Conservation (phyloP, 306 rosid genomes). For the Quercus engelmannii region DNA sequence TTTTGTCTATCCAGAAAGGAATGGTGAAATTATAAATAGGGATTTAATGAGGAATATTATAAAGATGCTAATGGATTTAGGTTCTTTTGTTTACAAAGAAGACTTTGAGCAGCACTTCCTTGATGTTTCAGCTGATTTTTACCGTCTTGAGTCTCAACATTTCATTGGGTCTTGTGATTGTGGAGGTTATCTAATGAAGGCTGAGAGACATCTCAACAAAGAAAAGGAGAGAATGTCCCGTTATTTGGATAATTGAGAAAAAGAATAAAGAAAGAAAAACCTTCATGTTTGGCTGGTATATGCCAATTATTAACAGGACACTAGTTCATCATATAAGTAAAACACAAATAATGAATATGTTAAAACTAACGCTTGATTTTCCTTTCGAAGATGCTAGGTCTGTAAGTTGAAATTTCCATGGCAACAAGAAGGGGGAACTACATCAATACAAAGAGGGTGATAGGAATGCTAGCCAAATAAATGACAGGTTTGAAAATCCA, state of each 20-base stretch:
- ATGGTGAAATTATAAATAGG: slow-evolving; percentile 46
- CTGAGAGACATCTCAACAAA: slow-evolving; percentile 45
- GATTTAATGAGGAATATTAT: slow-evolving; percentile 51
- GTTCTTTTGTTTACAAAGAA: slow-evolving; percentile 37
- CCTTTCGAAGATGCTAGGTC: too few relatives aligned
- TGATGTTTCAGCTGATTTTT: slow-evolving; percentile 41
- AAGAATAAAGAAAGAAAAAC: too few relatives aligned
- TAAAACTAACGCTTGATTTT: too few relatives aligned
- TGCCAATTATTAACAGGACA: too few relatives aligned
- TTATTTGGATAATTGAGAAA: slow-evolving; percentile 30
- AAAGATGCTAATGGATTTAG: slow-evolving; percentile 52
- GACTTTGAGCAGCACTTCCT: slow-evolving; percentile 52
- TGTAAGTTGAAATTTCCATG: too few relatives aligned
- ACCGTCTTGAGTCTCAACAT: slow-evolving; percentile 44
- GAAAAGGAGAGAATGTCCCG: slow-evolving; percentile 51
- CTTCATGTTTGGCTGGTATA: too few relatives aligned
- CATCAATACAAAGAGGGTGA: too few relatives aligned
- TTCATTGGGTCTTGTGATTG: slow-evolving; percentile 51
- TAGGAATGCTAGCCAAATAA: too few relatives aligned
- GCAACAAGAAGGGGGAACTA: too few relatives aligned
- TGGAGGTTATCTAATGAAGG: slow-evolving; percentile 45
- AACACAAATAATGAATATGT: too few relatives aligned
- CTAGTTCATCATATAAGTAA: too few relatives aligned
- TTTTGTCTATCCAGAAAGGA: slow-evolving; percentile 43
- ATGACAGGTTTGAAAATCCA: too few relatives aligned